Evolutionary conservation across 2,329 filamentous ascomycete genomes (phyloP).

Genomic region (Penicillium sp.): DNA sequence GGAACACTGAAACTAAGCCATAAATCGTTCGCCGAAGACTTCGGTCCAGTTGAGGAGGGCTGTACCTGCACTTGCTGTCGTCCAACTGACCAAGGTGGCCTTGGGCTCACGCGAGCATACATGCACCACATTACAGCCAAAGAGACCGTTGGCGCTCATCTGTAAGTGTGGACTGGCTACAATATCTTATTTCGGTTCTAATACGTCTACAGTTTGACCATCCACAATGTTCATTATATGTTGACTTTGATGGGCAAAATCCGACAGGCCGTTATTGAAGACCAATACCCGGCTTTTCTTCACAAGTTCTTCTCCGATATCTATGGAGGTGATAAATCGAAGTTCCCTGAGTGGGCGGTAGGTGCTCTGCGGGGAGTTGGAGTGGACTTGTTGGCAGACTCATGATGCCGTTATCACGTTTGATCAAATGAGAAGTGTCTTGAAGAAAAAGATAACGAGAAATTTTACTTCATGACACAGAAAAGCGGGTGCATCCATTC

Average conservation of each 20-base stretch:
- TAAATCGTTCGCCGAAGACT: constrained; percentile 73
- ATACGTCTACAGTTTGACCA: constrained; percentile 64
- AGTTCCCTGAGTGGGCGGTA: constrained; percentile 82
- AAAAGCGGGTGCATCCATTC: neutral
- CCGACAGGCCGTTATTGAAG: constrained; percentile 75
- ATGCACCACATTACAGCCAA: constrained; percentile 90
- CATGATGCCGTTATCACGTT: neutral
- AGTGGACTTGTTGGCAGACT: constrained; percentile 63
- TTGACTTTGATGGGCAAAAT: constrained; percentile 76
- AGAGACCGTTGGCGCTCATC: constrained; percentile 85
- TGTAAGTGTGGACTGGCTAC: constrained; percentile 40
- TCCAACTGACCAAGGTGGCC: constrained; percentile 62
- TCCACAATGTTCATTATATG: constrained; percentile 95
- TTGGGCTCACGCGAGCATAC: constrained; percentile 84
- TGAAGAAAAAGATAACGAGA: neutral
- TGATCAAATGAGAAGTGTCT: neutral
- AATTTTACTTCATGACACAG: neutral
- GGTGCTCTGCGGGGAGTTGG: constrained; percentile 75
- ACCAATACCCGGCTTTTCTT: constrained; percentile 76
- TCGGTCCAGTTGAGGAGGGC: constrained; percentile 75
- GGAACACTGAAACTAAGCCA: constrained; percentile 86
- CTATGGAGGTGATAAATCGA: constrained; percentile 61
- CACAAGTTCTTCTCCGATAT: constrained; percentile 73
- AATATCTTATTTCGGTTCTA: constrained; percentile 8
- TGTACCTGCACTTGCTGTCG: constrained; percentile 81